These are phyloP conservation scores for Fusarium pseudograminearum DNA, from an alignment of 2,329 filamentous ascomycete genomes.

Conservation along the genomic window DNA sequence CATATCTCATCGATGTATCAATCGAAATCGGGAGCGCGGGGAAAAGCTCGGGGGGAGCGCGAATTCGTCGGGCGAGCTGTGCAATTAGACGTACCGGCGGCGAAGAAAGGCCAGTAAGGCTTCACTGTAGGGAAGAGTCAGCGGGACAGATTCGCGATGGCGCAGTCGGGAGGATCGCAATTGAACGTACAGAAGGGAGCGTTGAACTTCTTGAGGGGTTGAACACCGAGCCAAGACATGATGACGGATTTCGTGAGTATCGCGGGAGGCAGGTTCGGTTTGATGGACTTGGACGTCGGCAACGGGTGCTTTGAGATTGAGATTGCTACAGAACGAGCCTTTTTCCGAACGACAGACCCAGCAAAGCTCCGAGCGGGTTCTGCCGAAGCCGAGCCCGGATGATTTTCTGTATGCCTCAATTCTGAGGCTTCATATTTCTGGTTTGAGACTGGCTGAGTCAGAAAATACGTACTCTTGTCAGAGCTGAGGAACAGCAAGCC, in stretches of 20 bases:
- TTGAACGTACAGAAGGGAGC: conserved; percentile 78
- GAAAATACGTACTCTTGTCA: conserved; percentile 28
- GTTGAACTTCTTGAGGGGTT: conserved; percentile 81
- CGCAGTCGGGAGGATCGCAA: conserved; percentile 44
- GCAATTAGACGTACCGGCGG: conserved; percentile 79
- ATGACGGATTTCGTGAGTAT: conserved; percentile 61
- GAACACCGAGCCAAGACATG: conserved; percentile 79
- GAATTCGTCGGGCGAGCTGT: conserved; percentile 29
- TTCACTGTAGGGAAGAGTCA: conserved; percentile 70
- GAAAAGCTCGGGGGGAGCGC: conserved; percentile 14
- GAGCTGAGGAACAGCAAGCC: conserved; percentile 31
- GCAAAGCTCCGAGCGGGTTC: conserved; percentile 52
- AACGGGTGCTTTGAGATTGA: conserved; percentile 48
- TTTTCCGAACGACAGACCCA: conserved; percentile 52
- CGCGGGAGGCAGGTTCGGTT: conserved; percentile 54
- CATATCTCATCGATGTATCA: conserved; percentile 36
- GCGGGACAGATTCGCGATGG: conserved; percentile 44
- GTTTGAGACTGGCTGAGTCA: conserved; percentile 17
- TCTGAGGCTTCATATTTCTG: conserved; percentile 10
- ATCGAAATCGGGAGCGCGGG: conserved; percentile 32
- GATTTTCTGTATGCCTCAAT: conserved; percentile 47
- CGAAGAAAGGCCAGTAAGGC: conserved; percentile 94
- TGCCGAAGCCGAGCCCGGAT: conserved; percentile 51
- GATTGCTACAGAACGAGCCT: conserved; percentile 56
- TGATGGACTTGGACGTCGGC: conserved; percentile 48